Conservation (phyloP, 176 grass and related monocot genomes). For the Pharus latifolius region DNA sequence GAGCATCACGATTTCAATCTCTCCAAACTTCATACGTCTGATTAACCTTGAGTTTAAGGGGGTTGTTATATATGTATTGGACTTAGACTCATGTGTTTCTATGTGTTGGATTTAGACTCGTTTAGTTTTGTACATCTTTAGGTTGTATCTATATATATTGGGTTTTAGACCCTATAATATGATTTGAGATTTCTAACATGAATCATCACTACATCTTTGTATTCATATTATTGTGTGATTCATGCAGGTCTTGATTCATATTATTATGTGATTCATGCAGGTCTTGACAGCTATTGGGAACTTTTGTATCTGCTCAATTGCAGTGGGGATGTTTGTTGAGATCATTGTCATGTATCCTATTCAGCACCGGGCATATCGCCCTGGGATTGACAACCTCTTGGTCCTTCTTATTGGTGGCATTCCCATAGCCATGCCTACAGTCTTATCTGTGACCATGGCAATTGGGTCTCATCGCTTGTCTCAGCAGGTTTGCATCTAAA, state of each 20-base stretch:
- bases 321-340: conserved; percentile 38
- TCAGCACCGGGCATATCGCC: conserved; percentile 37
- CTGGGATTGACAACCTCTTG: conserved; percentile 49
- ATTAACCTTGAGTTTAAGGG: no score
- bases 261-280: neutral
- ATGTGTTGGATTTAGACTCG: no score
- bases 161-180: no score
- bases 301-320: conserved; percentile 50
- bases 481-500: conserved; percentile 32
- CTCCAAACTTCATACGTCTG: no score
- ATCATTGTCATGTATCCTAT: conserved; percentile 54
- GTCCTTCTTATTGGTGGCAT: conserved; percentile 53
- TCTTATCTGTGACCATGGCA: conserved; percentile 53
- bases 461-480: conserved; percentile 47
- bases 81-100: no score
- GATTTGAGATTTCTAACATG: no score
- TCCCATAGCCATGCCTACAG: conserved; percentile 58
- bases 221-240: neutral
- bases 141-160: no score
- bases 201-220: neutral
- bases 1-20: no score
- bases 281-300: conserved; percentile 47
- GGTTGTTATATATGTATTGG: no score
- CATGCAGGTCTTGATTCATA: conserved; percentile 38
- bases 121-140: no score